These are phyloP conservation scores for Hypoxylon lienhwacheense DNA, from an alignment of 495 filamentous ascomycete genomes.

Conservation along the genomic window DNA sequence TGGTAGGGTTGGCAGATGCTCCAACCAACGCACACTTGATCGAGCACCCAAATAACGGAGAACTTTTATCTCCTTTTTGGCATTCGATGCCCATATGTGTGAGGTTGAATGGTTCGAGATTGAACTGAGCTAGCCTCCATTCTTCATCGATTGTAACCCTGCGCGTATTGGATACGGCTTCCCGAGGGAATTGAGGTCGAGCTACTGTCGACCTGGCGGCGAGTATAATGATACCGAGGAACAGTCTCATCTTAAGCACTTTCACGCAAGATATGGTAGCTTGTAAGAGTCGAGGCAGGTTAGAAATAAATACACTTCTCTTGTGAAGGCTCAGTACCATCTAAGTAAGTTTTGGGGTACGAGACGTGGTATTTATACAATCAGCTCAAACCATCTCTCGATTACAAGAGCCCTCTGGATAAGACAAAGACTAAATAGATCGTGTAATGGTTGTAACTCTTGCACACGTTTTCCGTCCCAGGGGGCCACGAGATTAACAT, in stretches of 20 bases:
- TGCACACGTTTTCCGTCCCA: conserved; percentile 1
- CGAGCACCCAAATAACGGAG: conserved; percentile 21
- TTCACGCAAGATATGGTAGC: neutral
- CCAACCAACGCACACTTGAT: conserved; percentile 30
- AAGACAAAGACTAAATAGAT: neutral
- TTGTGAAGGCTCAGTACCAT: too few species aligned
- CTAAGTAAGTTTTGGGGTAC: too few species aligned
- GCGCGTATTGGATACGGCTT: neutral
- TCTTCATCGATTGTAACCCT: neutral
- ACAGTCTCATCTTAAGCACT: neutral
- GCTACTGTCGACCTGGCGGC: neutral
- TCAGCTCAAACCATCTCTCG: neutral
- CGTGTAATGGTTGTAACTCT: neutral
- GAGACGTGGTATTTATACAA: too few species aligned
- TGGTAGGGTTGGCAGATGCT: neutral
- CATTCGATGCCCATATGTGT: conserved; percentile 33
- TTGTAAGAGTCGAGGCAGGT: neutral
- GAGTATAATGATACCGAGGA: neutral
- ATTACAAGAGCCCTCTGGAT: neutral
- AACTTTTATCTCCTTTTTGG: conserved; percentile 4
- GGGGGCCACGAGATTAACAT: conserved; percentile 7
- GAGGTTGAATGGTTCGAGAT: conserved; percentile 33
- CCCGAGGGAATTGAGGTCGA: neutral
- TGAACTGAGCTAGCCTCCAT: conserved; percentile 24
- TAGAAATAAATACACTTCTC: neutral